Base-by-base conservation (phyloP, 257 asterid genomes). In the Anisodus tanguticus region DNA sequence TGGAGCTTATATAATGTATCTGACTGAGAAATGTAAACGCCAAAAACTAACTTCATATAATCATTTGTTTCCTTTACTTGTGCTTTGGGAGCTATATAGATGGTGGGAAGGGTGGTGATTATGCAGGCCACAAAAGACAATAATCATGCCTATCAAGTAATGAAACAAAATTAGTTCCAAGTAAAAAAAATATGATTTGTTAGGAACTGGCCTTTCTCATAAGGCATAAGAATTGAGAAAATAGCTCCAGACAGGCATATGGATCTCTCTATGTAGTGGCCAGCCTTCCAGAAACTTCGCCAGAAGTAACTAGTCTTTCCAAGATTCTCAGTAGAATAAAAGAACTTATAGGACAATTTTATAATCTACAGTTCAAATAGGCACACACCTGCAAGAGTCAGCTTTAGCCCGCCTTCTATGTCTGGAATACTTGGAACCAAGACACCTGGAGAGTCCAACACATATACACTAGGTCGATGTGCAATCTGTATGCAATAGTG, bases 381-480 rank as follows among this genome's bases (percentile, higher is more conserved):
- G 63, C 4, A 2, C 64, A 53, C 84, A 95, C 99, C 99, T 94
- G 98, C 92, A 62, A 94, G 92, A 62, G 98, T 97, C 87, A 96
- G 94, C 94, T 94, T 96, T 87, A 94, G 86, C 71, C 98, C 99
- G 15, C 98, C 92, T 86, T 92, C 99, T 76, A 96, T 83, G 81
- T 94, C 94, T 47, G 97, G 92, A 74, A 96, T 93, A 87, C 94
- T 94, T 58, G 98, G 99, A 82, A 96, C 98, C 91, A 96, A 89
- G 83, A 96, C 99, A 79, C 99, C 99, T 0, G 98, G 99, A 17
- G 94, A 91, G 88, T 96, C 99, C 93, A 96, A 86, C 69, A 96
- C 97, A 63, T 96, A 94, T 89, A 96, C 92, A 90, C 98, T 94
- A 78, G 99, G 99, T 84, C 87, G 93, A 90, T 94, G 91, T 0